Evolutionary conservation across 352 stramenopile genomes (phyloP).

Genomic region (Peronospora destructor): DNA sequence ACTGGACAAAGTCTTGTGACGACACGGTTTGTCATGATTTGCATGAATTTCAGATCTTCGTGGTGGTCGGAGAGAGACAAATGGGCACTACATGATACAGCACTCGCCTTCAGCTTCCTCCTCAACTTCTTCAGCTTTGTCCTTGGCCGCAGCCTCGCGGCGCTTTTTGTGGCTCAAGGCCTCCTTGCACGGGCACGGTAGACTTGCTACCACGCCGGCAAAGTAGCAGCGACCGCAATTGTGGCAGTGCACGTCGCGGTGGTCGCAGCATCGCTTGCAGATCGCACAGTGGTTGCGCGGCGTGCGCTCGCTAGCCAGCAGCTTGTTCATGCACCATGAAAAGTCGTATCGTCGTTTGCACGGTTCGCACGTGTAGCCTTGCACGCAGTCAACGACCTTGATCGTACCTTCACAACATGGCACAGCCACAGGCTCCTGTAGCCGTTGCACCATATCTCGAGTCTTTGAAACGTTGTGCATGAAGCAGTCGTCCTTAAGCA

Average conservation of each 20-base stretch:
- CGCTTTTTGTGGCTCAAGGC: slow-evolving; percentile 50
- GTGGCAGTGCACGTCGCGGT: slow-evolving; percentile 80
- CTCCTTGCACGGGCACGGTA: slow-evolving; percentile 77
- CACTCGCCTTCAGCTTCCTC: slow-evolving; percentile 74
- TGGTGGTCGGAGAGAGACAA: slow-evolving; percentile 12
- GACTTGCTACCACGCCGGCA: slow-evolving; percentile 62
- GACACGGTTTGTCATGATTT: slow-evolving; percentile 16
- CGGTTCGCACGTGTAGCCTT: slow-evolving; percentile 49
- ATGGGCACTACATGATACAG: slow-evolving; percentile 62
- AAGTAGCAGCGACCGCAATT: slow-evolving; percentile 84
- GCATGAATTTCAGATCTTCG: slow-evolving; percentile 15
- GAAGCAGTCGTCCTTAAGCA: slow-evolving; percentile 74
- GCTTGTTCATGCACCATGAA: slow-evolving; percentile 79
- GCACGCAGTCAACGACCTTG: slow-evolving; percentile 70
- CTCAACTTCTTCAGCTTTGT: slow-evolving; percentile 45
- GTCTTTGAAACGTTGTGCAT: slow-evolving; percentile 86
- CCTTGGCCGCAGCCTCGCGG: slow-evolving; percentile 30
- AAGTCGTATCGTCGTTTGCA: slow-evolving; percentile 65
- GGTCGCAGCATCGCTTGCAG: slow-evolving; percentile 82
- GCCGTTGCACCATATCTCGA: slow-evolving; percentile 68
- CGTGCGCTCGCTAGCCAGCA: slow-evolving; percentile 63
- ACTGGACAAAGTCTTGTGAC: slow-evolving; percentile 6
- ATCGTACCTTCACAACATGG: slow-evolving; percentile 53
- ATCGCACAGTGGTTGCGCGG: slow-evolving; percentile 80
- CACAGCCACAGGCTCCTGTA: slow-evolving; percentile 60